Base-by-base conservation (phyloP, 495 filamentous ascomycete species). In the Annulohypoxylon bovei region DNA sequence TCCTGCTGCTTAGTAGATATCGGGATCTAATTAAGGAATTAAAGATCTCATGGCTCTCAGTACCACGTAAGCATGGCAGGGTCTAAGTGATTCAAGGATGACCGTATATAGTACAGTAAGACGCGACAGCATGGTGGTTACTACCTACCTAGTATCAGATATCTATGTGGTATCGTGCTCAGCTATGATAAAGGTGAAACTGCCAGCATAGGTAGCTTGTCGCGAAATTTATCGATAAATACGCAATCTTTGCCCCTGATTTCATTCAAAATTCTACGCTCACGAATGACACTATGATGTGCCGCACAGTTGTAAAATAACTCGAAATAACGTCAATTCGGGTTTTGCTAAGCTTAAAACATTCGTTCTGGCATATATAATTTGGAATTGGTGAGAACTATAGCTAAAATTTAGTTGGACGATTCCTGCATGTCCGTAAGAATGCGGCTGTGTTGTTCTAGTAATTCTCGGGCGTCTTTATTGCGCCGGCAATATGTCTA, bases 391-490 rank as follows among this genome's bases (percentile, higher is more conserved):
- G n/a, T 27, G 27, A 57, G 18, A n/a, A 20, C 30, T 6, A 18
- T 3, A 27, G 22, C 49, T 23, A 33, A 37, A 33, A 55, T 64
- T 46, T 7, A 6, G 25, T 46, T 22, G 20, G 30, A 62, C 14
- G 8, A 56, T 37, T 62, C 62, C 33, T 44, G 33, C 39, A 28
- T 40, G 32, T 61, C 33, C 23, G 28, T 28, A 39, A 66, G n/a
- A 52, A 66, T 37, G 57, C 44, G 53, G 53, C 49, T 40, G 44
- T 62, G 57, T 53, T 37, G 32, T 30, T 37, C 18, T 64, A 71
- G 58, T 67, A 67, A 67, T 50, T 49, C 12, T 72, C 70, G 70
- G 70, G 22, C 70, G 25, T 72, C 70, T 72, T 72, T 68, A 35
- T 54, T 68, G 25, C 40, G 18, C 70, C 70, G 70, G 62, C 46